Evolutionary conservation across 495 filamentous ascomycete species (phyloP), one percentile per base, ranked within the genome.

Genomic region (Penicillium taxi): DNA sequence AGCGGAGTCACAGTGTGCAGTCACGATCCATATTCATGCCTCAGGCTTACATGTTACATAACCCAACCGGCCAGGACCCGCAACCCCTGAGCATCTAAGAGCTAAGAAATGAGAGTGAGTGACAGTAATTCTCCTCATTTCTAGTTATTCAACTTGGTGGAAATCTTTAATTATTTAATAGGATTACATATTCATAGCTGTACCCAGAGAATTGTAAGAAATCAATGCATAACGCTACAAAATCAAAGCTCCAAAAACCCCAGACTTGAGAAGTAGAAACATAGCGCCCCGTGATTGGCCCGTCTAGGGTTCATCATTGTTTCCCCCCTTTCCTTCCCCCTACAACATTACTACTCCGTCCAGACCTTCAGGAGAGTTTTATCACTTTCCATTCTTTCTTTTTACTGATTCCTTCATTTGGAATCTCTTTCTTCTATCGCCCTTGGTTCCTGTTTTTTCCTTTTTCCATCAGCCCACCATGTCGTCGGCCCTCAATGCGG

Each of bases 401-500:
- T 41, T 32, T 39, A 25, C 41, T 45, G 33, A 32, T 48, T 40
- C 50, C 36, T 50, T 48, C 17, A 32, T 32, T 41, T 37, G 36
- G 26, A 29, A 39, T 39, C 25, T 39, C 19, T 17, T 33, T 27
- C 34, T 39, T 29, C 32, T 40, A 31, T 40, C 43, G 34, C 35
- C 37, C 46, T 33, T 20, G 44, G 18, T 52, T 46, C 35, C 46
- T 45, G 21, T 53, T 43, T 38, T 39, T 25, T 52, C 38, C 28
- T 48, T 44, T 39, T 44, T 41, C n/a, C n/a, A n/a, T n/a, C 38
- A 52, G 39, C 44, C 59, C 63, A 70, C 53, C 56, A 78, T 78
- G 75, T 78, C 75, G 59, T 75, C 74, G 44, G 69, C 72, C 43
- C 58, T 75, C 48, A 77, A 67, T 63, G 73, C 75, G 63, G 74